Evolutionary conservation across 2,329 filamentous ascomycete species (phyloP).

Genomic region (Fusarium duplospermum): DNA sequence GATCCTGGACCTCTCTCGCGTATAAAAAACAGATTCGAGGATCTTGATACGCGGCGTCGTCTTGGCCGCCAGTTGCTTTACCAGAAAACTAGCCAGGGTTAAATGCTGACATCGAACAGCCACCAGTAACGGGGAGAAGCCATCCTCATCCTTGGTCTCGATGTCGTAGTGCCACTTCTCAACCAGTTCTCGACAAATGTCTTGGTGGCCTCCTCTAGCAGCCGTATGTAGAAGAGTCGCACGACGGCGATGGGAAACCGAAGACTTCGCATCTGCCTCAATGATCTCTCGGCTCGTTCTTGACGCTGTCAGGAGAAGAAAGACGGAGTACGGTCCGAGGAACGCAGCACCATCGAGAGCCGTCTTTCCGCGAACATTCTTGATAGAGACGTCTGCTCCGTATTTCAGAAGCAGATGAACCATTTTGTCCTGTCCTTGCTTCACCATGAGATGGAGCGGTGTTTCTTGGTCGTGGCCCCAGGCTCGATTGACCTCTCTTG

Average conservation of each 20-base stretch:
- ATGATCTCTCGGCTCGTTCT: background rate
- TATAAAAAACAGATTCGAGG: background rate
- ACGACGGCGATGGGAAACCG: no score
- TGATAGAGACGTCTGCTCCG: background rate
- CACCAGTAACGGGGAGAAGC: rapidly evolving
- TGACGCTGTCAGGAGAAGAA: background rate
- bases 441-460: background rate
- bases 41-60: background rate
- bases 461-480: background rate
- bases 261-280: background rate
- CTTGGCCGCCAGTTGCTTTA: background rate
- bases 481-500: background rate
- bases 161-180: background rate
- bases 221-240: background rate
- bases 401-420: background rate
- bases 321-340: background rate
- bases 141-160: rapidly evolving
- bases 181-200: background rate
- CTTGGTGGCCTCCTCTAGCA: background rate
- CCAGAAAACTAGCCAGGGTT: background rate
- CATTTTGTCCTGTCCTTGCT: background rate
- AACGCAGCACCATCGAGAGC: background rate
- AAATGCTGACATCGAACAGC: background rate
- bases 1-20: background rate
- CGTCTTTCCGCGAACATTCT: background rate